Percentiles rank a stretch among this genome's conserved stretches.
phyloP scores from a whole-genome alignment of 2,329 filamentous ascomycete genomes.

The Endothia cerciana region DNA sequence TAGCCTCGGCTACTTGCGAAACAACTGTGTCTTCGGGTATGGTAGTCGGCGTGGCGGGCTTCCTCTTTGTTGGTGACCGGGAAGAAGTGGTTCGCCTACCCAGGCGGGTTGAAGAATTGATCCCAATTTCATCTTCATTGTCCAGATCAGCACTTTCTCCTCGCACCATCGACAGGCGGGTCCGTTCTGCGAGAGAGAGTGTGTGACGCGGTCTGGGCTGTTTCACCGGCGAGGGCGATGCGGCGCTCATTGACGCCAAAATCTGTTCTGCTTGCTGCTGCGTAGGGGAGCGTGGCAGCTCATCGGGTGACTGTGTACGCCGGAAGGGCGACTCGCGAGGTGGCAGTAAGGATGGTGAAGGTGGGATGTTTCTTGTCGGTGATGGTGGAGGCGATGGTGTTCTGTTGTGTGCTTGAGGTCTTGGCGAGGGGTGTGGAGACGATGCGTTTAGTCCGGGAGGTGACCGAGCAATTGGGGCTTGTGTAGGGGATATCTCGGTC shows the following conservation, averaged over 20 bases:
- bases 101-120: background rate
- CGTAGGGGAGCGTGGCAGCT: conserved; percentile 42
- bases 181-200: conserved; percentile 75
- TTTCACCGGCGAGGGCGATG: conserved; percentile 62
- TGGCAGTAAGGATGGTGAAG: conserved; percentile 20
- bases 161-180: conserved; percentile 77
- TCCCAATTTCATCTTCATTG: conserved; percentile 29
- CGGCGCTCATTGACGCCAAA: conserved; percentile 56
- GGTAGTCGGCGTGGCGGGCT: conserved; percentile 22
- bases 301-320: conserved; percentile 25
- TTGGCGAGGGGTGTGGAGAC: conserved; percentile 9
- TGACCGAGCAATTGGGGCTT: background rate
- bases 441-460: background rate
- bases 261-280: conserved; percentile 61
- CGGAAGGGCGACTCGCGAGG: background rate
- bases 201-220: conserved; percentile 53
- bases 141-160: conserved; percentile 45
- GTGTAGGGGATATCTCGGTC: conserved; percentile 19
- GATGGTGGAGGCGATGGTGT: conserved; percentile 4
- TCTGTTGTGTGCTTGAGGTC: background rate
- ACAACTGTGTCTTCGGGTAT: conserved; percentile 7
- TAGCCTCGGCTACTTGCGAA: conserved; percentile 34
- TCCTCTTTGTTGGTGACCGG: conserved; percentile 28
- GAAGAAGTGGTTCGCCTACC: conserved; percentile 16
- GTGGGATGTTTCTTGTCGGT: background rate